phyloP scores from a whole-genome alignment of 2,329 filamentous ascomycete species.

The Colletotrichum endophyticum region DNA sequence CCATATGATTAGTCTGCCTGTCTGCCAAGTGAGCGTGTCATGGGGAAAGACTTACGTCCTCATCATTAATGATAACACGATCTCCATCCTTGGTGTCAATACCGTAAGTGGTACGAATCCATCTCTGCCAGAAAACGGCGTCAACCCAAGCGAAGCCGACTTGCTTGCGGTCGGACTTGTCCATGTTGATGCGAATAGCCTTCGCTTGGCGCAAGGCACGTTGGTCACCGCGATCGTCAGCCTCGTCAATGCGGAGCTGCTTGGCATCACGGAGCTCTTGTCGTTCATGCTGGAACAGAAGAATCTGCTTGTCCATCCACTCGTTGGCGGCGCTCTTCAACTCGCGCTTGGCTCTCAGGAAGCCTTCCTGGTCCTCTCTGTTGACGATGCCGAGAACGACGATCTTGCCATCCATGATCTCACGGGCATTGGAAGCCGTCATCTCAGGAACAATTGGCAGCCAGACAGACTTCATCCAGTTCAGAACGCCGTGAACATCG shows the following conservation, averaged over 20 bases:
- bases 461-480: conserved; percentile 98
- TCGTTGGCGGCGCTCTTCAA: conserved; percentile 95
- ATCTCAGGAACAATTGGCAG: conserved; percentile 94
- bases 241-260: conserved; percentile 94
- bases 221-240: conserved; percentile 90
- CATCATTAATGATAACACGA: conserved; percentile 93
- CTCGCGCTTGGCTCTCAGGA: conserved; percentile 79
- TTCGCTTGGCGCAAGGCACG: conserved; percentile 87
- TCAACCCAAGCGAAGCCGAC: conserved; percentile 98
- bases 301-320: conserved; percentile 97
- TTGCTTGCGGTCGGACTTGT: conserved; percentile 83
- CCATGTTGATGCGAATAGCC: conserved; percentile 89
- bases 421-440: conserved; percentile 86
- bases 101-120: conserved; percentile 94
- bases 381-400: conserved; percentile 93
- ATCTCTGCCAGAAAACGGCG: conserved; percentile 95
- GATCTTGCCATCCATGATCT: conserved; percentile 93
- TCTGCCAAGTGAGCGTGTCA: neutral
- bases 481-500: conserved; percentile 76
- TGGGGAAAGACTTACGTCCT: conserved; percentile 76
- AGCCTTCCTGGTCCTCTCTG: conserved; percentile 79
- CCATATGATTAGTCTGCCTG: neutral
- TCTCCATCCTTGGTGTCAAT: conserved; percentile 89
- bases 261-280: conserved; percentile 95
- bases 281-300: conserved; percentile 88